phyloP scores from a whole-genome alignment of 2,329 filamentous ascomycete species.

The Epichloe typhina region DNA sequence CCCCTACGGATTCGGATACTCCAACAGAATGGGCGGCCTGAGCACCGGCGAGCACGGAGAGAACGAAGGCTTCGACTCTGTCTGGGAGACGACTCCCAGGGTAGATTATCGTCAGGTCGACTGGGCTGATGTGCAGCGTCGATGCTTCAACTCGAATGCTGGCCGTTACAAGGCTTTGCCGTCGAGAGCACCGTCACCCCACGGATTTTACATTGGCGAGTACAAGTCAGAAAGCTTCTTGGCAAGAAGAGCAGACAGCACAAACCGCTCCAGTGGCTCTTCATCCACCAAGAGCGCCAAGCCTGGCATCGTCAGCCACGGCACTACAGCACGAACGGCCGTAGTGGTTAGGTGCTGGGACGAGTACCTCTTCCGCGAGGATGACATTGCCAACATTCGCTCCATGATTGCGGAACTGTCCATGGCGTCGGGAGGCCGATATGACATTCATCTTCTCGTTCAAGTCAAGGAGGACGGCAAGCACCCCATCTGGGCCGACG shows the following conservation, averaged over 20 bases:
- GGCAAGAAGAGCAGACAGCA: neutral
- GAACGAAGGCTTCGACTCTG: slow-evolving; percentile 61
- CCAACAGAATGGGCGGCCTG: slow-evolving; percentile 60
- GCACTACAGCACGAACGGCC: slow-evolving; percentile 41
- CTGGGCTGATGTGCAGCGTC: slow-evolving; percentile 67
- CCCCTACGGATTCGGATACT: slow-evolving; percentile 84
- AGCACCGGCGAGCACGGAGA: slow-evolving; percentile 81
- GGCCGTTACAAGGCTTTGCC: slow-evolving; percentile 49
- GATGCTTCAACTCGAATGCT: slow-evolving; percentile 59
- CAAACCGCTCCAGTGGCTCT: neutral
- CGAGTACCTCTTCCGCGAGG: slow-evolving; percentile 63
- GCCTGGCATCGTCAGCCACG: slow-evolving; percentile 2
- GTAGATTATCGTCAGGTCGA: slow-evolving; percentile 67
- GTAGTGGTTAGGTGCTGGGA: slow-evolving; percentile 75
- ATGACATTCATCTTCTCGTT: slow-evolving; percentile 74
- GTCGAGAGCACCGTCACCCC: slow-evolving; percentile 24
- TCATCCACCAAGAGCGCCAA: slow-evolving; percentile 4
- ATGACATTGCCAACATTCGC: slow-evolving; percentile 71
- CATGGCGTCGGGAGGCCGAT: slow-evolving; percentile 71
- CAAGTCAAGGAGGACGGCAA: slow-evolving; percentile 67
- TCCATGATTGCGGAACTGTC: slow-evolving; percentile 74
- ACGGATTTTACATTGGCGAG: slow-evolving; percentile 35
- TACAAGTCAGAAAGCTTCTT: neutral
- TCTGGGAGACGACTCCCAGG: slow-evolving; percentile 59
- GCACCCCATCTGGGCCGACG: slow-evolving; percentile 67